Conservation (phyloP, 202 grass and related monocot genomes). For the Zoysia matrella region DNA sequence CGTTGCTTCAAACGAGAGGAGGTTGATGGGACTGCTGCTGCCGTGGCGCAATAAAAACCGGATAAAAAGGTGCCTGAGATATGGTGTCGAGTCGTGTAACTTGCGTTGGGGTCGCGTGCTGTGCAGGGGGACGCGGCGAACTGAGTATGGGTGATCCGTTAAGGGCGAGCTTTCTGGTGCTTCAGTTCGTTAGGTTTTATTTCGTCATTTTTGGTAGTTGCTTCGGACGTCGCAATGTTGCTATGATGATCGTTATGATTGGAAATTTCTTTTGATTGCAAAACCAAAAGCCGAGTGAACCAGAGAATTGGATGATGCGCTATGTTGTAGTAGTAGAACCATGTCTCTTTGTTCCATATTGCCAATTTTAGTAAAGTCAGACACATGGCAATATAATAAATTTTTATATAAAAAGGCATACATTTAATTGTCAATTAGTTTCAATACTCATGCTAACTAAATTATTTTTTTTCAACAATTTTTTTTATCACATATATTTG, state of each 20-base stretch:
- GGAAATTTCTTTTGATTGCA: background rate
- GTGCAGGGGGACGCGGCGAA: slow-evolving; percentile 16
- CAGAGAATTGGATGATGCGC: no score
- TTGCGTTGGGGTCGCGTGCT: background rate
- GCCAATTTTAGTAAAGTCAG: no score
- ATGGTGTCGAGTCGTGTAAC: background rate
- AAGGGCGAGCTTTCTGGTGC: background rate
- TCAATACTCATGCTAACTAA: no score
- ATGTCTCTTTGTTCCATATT: no score
- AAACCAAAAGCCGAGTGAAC: background rate
- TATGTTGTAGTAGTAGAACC: no score
- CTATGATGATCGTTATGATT: background rate
- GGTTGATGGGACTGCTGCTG: background rate
- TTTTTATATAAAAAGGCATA: no score
- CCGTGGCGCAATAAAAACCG: slow-evolving; percentile 15
- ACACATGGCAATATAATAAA: no score
- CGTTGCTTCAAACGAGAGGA: slow-evolving; percentile 32
- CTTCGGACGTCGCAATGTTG: background rate
- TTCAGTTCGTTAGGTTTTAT: background rate
- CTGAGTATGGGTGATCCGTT: background rate
- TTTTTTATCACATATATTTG: no score
- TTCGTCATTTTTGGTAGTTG: background rate
- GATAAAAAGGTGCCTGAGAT: background rate
- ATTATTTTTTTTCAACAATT: no score
- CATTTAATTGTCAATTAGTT: no score